Evolutionary conservation across 192 early-diverging fungal genomes (phyloP), one percentile per base, ranked within the genome.

Genomic region (Allomyces macrogynus): DNA sequence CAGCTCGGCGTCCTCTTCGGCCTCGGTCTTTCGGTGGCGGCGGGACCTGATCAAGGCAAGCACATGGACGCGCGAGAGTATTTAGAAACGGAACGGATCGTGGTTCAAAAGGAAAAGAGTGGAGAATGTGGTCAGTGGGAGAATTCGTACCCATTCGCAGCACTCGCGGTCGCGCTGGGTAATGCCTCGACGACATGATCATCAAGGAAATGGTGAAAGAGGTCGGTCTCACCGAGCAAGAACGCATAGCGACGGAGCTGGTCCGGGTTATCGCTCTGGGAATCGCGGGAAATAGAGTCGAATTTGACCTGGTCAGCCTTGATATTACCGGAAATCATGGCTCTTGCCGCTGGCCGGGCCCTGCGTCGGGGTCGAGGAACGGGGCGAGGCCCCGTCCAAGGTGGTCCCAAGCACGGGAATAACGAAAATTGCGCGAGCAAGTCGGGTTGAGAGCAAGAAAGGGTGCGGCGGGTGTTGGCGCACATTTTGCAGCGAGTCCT

Each of bases 1-100:
- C 16, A 99, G 75, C 77, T 95, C 92, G 27, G 89, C 90, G 68
- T 96, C 95, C 72, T 96, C 95, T 70, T 96, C 92, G 75, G 93
- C 93, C 71, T 98, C 95, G 4, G 92, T 95, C 75, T 95, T 93
- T 62, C 95, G 79, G 71, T 87, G 86, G 20, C 91, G 83, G 32
- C 88, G 84, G 24, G 89, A 88, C 22, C 69, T 76, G 27, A 0
- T 61, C 14, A 11, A 10, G 61, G 64, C 24, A 65, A 14, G 0
- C 20, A 61, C 32, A 40, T 8, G 32, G 7, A 40, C 32, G 32
- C 32, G 32, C 32, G 4, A 40, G 32, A 0, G 32, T 65, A 25
- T 61, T 43, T 61, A 65, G 27, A 11, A 65, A 14, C 16, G 14
- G 1, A 65, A 11, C 61, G 23, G 23, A 54, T 11, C 40, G 16